A percentile compares a stretch with the other conserved stretches of the same genome.
Evolutionary conservation across 306 rosid genomes (phyloP).

Genomic region (Gastrolobium bilobum): DNA sequence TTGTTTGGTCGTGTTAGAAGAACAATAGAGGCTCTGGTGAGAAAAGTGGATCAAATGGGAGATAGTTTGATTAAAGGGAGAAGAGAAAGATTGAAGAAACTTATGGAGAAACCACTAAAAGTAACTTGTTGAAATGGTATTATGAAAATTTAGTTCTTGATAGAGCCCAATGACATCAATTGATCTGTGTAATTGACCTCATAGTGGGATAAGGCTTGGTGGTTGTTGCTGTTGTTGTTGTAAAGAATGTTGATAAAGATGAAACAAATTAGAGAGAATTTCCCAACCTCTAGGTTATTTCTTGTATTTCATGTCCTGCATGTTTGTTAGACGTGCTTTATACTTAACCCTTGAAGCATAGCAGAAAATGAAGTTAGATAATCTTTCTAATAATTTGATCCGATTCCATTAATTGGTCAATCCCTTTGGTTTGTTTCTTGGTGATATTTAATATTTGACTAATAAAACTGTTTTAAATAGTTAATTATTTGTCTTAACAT

Average conservation of each 20-base stretch:
- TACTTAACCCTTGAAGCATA: not conserved
- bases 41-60: not conserved
- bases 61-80: not conserved
- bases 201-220: not conserved
- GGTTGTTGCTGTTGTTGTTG: not conserved
- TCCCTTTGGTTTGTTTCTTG: conserved; percentile 33
- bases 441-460: conserved; percentile 27
- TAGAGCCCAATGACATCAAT: not conserved
- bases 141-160: conserved; percentile 15
- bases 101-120: not conserved
- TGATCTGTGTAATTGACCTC: not conserved
- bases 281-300: not conserved
- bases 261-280: not conserved
- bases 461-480: not conserved
- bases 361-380: conserved; percentile 12
- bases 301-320: not conserved
- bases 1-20: not conserved
- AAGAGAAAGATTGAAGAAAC: not conserved
- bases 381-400: not conserved
- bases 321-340: conserved; percentile 16
- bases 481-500: conserved; percentile 1
- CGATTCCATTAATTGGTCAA: conserved; percentile 14
- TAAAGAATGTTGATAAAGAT: not conserved
- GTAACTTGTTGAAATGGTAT: not conserved
- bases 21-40: not conserved